Percentiles rank a stretch among this genome's conserved stretches.
phyloP scores from a whole-genome alignment of 176 grass and related monocot genomes.

The Chrysopogon serrulatus region DNA sequence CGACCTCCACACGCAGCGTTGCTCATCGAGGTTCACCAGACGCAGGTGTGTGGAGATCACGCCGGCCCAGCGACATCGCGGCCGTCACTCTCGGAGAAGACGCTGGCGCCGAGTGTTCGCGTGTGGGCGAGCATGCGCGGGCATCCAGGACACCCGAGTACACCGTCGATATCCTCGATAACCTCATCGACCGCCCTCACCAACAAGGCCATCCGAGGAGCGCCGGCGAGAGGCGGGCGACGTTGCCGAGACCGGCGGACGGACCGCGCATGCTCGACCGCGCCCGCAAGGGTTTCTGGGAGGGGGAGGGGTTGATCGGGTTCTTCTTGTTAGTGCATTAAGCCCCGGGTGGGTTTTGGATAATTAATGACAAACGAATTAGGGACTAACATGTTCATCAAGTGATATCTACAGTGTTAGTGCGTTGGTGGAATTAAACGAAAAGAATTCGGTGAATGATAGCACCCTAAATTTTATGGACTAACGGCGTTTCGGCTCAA shows the following conservation, averaged over 20 bases:
- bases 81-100: slow-evolving; percentile 59
- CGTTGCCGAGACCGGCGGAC: slow-evolving; percentile 14
- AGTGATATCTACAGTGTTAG: no score
- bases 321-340: no score
- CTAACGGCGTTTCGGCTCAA: no score
- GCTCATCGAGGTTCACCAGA: slow-evolving; percentile 65
- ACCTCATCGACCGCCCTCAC: slow-evolving; percentile 56
- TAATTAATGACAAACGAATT: no score
- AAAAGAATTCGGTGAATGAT: no score
- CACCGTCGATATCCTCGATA: slow-evolving; percentile 44
- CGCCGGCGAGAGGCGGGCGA: slow-evolving; percentile 25
- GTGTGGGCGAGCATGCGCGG: slow-evolving; percentile 37
- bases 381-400: no score
- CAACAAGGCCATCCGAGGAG: slow-evolving; percentile 6
- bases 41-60: slow-evolving; percentile 65
- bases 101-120: slow-evolving; percentile 55
- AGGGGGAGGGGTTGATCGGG: no score
- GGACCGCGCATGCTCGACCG: slow-evolving; percentile 40
- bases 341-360: no score
- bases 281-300: slow-evolving; percentile 52
- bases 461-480: no score
- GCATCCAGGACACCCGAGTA: slow-evolving; percentile 83
- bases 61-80: slow-evolving; percentile 28
- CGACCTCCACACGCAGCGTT: no score
- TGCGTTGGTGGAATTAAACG: no score